Evolutionary conservation across 495 filamentous ascomycete species (phyloP).

Genomic region (Talaromyces borbonicus): DNA sequence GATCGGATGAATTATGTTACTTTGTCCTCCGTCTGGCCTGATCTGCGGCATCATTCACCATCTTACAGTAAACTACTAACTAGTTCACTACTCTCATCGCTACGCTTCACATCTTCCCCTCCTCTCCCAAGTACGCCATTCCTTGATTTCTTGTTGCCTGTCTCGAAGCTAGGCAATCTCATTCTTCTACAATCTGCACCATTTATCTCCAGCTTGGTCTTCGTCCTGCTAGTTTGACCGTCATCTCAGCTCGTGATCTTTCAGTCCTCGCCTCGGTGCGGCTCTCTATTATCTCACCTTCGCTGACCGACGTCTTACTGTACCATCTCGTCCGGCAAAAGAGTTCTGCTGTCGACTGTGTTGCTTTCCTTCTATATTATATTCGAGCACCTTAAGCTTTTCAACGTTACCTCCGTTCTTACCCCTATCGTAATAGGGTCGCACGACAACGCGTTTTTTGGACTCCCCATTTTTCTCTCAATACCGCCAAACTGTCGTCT

Average conservation of each 20-base stretch:
- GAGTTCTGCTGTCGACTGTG: not conserved
- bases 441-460: too few relatives aligned
- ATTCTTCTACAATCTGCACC: too few relatives aligned
- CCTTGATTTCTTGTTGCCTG: too few relatives aligned
- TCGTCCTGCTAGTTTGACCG: not conserved
- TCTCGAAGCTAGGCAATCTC: too few relatives aligned
- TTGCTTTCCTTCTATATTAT: not conserved
- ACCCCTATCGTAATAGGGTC: too few relatives aligned
- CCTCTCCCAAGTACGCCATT: too few relatives aligned
- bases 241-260: not conserved
- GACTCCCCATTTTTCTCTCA: too few relatives aligned
- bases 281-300: not conserved
- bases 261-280: not conserved
- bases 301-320: not conserved
- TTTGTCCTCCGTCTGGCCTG: not conserved
- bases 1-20: too few relatives aligned
- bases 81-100: not conserved
- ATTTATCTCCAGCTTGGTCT: too few relatives aligned
- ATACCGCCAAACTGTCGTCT: slow-evolving; percentile 82
- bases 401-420: not conserved
- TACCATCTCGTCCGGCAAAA: not conserved
- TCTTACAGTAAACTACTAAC: not conserved
- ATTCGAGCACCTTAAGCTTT: not conserved
- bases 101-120: too few relatives aligned
- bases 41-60: not conserved